phyloP scores from a whole-genome alignment of 2,329 filamentous ascomycete genomes.

The Chrysosporium keratinophilum region DNA sequence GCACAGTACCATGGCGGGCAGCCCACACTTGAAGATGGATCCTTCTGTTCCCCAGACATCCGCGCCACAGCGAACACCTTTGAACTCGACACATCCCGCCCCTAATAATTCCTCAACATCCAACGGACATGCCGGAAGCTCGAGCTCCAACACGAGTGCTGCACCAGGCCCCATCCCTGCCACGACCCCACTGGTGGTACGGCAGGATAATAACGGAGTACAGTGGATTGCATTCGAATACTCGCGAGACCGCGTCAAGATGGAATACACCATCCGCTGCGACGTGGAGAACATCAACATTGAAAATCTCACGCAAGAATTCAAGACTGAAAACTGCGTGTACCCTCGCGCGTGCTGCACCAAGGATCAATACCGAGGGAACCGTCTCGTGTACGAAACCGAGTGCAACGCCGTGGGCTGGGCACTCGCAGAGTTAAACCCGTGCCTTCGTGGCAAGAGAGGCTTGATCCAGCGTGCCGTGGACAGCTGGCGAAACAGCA shows the following conservation, averaged over 20 bases:
- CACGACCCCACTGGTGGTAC: constrained; percentile 84
- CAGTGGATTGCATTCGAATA: constrained; percentile 99
- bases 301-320: constrained; percentile 71
- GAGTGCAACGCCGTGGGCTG: constrained; percentile 99
- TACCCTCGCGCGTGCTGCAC: constrained; percentile 90
- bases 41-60: constrained; percentile 32
- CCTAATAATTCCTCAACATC: constrained; percentile 37
- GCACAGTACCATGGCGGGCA: constrained; percentile 47
- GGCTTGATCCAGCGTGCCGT: constrained; percentile 94
- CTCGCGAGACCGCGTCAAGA: constrained; percentile 91
- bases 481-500: constrained; percentile 98
- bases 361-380: constrained; percentile 94
- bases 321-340: constrained; percentile 97
- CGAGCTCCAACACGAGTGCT: constrained; percentile 71
- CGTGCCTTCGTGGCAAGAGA: constrained; percentile 80
- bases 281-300: constrained; percentile 95
- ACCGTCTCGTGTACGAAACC: constrained; percentile 90
- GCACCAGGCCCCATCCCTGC: constrained; percentile 94
- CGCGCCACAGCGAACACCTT: constrained; percentile 27
- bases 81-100: constrained; percentile 39
- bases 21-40: constrained; percentile 41
- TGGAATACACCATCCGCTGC: constrained; percentile 98
- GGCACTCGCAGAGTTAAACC: constrained; percentile 88
- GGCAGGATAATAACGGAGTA: constrained; percentile 90
- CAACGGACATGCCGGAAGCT: constrained; percentile 28